Evolutionary conservation across 225 moss, liverwort and hornwort genomes (phyloP).

Genomic region (Marchantia paleacea): DNA sequence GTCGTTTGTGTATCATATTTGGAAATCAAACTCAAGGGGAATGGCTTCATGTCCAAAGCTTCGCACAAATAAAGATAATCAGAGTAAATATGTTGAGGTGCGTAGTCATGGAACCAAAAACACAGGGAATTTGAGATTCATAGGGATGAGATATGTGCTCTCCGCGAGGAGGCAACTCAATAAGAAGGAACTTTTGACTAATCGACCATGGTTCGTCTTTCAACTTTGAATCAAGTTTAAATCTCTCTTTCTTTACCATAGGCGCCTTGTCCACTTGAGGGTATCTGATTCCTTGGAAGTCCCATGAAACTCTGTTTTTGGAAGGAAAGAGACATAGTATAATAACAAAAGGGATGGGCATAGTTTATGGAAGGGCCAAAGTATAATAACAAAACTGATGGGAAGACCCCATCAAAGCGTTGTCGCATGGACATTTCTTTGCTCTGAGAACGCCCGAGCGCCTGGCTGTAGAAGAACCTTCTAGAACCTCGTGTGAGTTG

Average conservation of each 20-base stretch:
- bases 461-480: too few relatives aligned
- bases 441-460: too few relatives aligned
- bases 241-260: background rate
- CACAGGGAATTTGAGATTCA: background rate
- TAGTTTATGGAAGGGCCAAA: too few relatives aligned
- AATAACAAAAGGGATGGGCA: too few relatives aligned
- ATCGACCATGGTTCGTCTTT: background rate
- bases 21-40: background rate
- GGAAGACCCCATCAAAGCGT: too few relatives aligned
- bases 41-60: too few relatives aligned
- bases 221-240: background rate
- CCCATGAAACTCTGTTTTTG: too few relatives aligned
- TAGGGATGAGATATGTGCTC: background rate
- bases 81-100: background rate
- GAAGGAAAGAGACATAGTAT: too few relatives aligned
- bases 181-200: background rate
- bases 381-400: too few relatives aligned
- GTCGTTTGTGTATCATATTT: background rate
- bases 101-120: background rate
- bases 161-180: background rate
- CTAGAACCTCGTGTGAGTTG: too few relatives aligned
- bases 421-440: too few relatives aligned
- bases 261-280: background rate
- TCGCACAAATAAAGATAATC: background rate
- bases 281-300: background rate